Conservation (phyloP, 2,329 filamentous ascomycete species). For the Microsporum ferrugineum region DNA sequence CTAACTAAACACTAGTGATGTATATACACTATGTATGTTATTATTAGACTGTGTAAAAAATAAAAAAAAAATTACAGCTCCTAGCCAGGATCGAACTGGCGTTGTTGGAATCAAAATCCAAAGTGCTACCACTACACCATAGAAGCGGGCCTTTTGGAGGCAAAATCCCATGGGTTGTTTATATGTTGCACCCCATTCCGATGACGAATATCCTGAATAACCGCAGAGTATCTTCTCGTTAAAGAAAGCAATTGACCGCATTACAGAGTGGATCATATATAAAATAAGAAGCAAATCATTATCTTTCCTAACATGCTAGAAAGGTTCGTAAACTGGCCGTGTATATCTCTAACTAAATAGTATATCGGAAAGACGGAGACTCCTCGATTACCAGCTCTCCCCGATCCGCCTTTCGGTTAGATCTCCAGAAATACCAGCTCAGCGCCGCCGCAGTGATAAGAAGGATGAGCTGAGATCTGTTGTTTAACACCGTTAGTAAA, state of each 20-base stretch:
- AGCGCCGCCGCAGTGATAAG: conserved; percentile 21
- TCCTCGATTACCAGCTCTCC: conserved; percentile 28
- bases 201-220: background rate
- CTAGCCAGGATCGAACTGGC: conserved; percentile 3
- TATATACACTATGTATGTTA: no score
- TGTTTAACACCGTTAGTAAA: background rate
- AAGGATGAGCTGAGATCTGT: conserved; percentile 26
- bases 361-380: conserved; percentile 30
- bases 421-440: conserved; percentile 25
- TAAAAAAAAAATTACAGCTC: background rate
- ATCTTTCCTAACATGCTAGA: no score
- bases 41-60: background rate
- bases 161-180: background rate
- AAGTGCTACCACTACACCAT: conserved; percentile 4
- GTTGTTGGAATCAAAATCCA: conserved; percentile 2
- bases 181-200: background rate
- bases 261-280: no score
- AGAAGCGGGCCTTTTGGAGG: background rate
- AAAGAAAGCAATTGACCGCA: no score
- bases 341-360: conserved; percentile 11
- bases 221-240: no score
- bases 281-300: no score
- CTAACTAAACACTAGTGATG: background rate
- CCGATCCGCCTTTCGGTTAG: conserved; percentile 26
- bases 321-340: no score